Evolutionary conservation across 148 eudicot species (phyloP).

Genomic region (Rhododendron williamsianum): DNA sequence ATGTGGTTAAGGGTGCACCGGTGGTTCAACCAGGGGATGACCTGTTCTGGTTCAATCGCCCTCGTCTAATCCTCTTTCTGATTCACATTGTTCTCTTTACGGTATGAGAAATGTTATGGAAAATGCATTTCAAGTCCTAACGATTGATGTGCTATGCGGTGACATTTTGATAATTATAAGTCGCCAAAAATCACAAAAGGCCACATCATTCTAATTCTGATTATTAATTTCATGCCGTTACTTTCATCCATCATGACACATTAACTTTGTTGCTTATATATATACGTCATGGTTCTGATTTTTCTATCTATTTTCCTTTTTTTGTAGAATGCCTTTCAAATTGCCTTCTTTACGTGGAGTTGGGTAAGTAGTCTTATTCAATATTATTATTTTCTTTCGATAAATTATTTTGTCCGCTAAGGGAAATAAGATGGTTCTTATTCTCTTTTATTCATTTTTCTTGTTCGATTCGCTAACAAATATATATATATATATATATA

Average conservation of each 20-base stretch:
- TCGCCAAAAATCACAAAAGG: not conserved
- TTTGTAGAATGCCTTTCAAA: conserved; percentile 34
- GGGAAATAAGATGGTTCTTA: no score
- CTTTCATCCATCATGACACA: not conserved
- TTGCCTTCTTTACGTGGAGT: conserved; percentile 28
- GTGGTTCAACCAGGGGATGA: conserved; percentile 46
- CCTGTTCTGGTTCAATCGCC: conserved; percentile 49
- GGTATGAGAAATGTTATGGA: conserved; percentile 12
- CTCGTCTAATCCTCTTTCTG: conserved; percentile 34
- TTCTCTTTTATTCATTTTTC: not conserved
- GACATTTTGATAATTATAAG: not conserved
- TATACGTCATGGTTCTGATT: not conserved
- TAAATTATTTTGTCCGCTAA: no score
- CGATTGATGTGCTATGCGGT: not conserved
- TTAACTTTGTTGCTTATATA: not conserved
- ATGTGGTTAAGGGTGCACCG: conserved; percentile 45
- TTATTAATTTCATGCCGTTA: not conserved
- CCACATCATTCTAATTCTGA: not conserved
- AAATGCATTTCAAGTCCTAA: not conserved
- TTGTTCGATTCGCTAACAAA: not conserved
- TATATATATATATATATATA: no score
- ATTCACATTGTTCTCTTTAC: conserved; percentile 43
- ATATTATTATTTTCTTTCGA: not conserved
- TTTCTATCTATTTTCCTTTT: not conserved
- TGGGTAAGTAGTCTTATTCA: conserved; percentile 14